Evolutionary conservation across 2,329 filamentous ascomycete species (phyloP).

Genomic region (Chaetomiaceae sp.): DNA sequence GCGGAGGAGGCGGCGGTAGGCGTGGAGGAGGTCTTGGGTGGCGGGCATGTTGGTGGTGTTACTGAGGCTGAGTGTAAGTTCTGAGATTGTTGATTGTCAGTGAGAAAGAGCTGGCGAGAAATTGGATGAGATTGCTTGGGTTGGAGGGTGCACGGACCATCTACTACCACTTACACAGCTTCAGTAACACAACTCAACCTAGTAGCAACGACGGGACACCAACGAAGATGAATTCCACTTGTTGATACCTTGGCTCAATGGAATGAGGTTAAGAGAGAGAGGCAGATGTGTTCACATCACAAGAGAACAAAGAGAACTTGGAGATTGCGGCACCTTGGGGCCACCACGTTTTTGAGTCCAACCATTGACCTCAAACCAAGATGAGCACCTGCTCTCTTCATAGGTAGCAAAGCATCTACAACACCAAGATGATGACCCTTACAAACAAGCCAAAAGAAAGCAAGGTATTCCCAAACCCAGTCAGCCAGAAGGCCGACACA

Average conservation of each 20-base stretch:
- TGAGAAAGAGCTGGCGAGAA: no score
- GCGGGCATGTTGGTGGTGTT: background rate
- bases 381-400: background rate
- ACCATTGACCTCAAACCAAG: no score
- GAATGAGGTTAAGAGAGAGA: no score
- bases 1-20: constrained; percentile 68
- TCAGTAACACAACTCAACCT: no score
- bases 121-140: no score
- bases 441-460: background rate
- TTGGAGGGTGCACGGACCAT: background rate
- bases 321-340: no score
- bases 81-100: background rate
- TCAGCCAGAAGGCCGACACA: background rate
- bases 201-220: no score
- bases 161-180: background rate
- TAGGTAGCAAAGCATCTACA: background rate
- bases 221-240: no score
- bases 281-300: no score
- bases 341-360: no score
- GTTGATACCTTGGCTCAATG: no score
- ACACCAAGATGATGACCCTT: background rate
- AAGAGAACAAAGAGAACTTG: no score
- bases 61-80: background rate
- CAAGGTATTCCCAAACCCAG: background rate
- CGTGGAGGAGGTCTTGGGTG: constrained; percentile 46